phyloP scores from a whole-genome alignment of 108 stramenopile species.

The Nannochloropsis salina region DNA sequence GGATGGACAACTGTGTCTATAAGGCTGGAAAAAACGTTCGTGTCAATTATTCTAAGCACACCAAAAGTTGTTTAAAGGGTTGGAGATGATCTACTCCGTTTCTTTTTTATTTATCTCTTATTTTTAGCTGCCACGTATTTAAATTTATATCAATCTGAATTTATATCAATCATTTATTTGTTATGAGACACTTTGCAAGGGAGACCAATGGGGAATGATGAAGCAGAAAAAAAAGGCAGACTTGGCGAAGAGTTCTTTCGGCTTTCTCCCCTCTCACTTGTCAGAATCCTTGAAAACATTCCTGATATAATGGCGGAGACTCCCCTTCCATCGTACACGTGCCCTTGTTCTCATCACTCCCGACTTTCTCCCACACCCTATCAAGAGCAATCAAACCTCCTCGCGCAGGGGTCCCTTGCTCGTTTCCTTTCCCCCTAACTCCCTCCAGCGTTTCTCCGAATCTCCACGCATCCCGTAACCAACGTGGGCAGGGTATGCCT shows the following conservation, averaged over 20 bases:
- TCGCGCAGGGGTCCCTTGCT: background rate
- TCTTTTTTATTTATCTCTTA: too few relatives aligned
- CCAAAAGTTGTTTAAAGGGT: too few relatives aligned
- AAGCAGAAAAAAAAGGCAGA: too few relatives aligned
- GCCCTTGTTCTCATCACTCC: background rate
- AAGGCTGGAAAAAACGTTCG: too few relatives aligned
- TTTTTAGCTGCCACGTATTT: too few relatives aligned
- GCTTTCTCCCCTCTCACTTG: background rate
- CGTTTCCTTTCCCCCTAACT: background rate
- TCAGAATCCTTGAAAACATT: constrained; percentile 14
- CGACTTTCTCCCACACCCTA: background rate
- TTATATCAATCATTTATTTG: too few relatives aligned
- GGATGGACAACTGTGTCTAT: too few relatives aligned
- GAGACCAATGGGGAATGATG: too few relatives aligned
- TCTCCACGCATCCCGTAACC: background rate
- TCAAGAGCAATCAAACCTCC: background rate
- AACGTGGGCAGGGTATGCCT: background rate
- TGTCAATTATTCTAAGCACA: too few relatives aligned
- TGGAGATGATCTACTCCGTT: too few relatives aligned
- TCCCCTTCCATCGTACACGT: background rate
- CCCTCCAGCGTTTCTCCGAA: background rate
- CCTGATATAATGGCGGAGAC: background rate
- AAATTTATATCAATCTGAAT: too few relatives aligned
- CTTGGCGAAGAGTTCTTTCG: background rate
- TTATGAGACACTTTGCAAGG: too few relatives aligned